Evolutionary conservation across 2,329 filamentous ascomycete genomes (phyloP).

Genomic region (Coniochaeta sp.): DNA sequence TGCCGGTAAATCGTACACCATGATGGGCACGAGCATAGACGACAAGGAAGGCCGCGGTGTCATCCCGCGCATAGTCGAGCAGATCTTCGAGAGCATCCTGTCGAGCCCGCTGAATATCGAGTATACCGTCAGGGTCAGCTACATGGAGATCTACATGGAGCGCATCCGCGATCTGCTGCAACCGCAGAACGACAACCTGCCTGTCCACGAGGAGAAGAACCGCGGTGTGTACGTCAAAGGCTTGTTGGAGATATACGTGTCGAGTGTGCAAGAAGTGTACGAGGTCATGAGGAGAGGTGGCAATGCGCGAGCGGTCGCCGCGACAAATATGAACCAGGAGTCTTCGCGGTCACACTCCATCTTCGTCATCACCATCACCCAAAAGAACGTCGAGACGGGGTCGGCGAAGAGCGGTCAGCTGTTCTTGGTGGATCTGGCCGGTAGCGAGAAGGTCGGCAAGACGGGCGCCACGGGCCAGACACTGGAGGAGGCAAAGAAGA

Average conservation of each 20-base stretch:
- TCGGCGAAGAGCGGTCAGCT: conserved; percentile 94
- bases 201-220: conserved; percentile 97
- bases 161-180: conserved; percentile 87
- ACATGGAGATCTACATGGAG: conserved; percentile 99
- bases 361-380: conserved; percentile 91
- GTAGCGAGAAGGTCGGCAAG: conserved; percentile 98
- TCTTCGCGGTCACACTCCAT: conserved; percentile 98
- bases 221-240: conserved; percentile 96
- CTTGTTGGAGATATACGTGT: conserved; percentile 88
- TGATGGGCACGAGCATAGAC: conserved; percentile 96
- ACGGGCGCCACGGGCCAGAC: conserved; percentile 96
- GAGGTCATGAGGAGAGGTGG: conserved; percentile 94
- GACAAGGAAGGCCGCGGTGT: conserved; percentile 84
- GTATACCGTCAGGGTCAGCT: conserved; percentile 96
- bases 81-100: conserved; percentile 94
- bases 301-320: conserved; percentile 79
- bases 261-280: conserved; percentile 90
- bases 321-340: conserved; percentile 99
- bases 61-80: conserved; percentile 92
- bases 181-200: conserved; percentile 91
- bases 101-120: conserved; percentile 89
- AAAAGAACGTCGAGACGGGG: conserved; percentile 95
- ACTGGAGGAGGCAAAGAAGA: conserved; percentile 97
- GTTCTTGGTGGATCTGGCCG: conserved; percentile 95
- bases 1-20: conserved; percentile 97